These are phyloP conservation scores for Litsea cubeba DNA, from an alignment of 164 flowering plant species.

Conservation along the genomic window DNA sequence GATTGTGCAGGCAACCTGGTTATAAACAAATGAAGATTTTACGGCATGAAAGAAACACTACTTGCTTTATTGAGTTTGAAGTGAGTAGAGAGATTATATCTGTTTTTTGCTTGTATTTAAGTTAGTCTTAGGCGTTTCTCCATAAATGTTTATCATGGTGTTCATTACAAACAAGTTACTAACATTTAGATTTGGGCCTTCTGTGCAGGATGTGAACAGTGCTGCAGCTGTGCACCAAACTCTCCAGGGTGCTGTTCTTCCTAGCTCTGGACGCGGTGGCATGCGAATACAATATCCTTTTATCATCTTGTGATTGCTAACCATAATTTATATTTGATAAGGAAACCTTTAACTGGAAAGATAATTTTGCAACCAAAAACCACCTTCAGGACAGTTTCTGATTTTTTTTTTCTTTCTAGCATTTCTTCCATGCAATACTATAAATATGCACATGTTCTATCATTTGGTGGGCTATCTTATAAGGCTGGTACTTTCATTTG, in stretches of 20 bases:
- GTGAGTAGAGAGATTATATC: constrained; percentile 36
- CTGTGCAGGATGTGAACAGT: constrained; percentile 77
- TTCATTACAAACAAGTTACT: background rate
- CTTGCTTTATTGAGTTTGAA: constrained; percentile 97
- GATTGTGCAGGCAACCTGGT: constrained; percentile 79
- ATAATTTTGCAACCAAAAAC: too few species aligned
- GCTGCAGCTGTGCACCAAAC: constrained; percentile 88
- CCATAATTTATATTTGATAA: too few species aligned
- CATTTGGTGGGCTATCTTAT: too few species aligned
- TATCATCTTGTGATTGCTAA: background rate
- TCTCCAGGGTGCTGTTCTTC: constrained; percentile 94
- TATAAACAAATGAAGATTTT: constrained; percentile 94
- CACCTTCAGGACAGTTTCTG: too few species aligned
- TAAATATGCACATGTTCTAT: too few species aligned
- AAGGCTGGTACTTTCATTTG: too few species aligned
- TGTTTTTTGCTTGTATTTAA: background rate
- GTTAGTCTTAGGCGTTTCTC: background rate
- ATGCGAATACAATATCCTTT: constrained; percentile 99
- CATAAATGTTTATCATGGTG: background rate
- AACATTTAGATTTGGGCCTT: background rate
- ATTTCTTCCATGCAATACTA: too few species aligned
- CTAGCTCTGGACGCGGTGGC: constrained; percentile 98
- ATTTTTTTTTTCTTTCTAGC: too few species aligned
- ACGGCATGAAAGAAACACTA: constrained; percentile 97
- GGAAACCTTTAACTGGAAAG: too few species aligned